Percentiles rank a stretch among this genome's conserved stretches.
phyloP scores from a whole-genome alignment of 2,329 filamentous ascomycete genomes.

The Penicillium decumbens region DNA sequence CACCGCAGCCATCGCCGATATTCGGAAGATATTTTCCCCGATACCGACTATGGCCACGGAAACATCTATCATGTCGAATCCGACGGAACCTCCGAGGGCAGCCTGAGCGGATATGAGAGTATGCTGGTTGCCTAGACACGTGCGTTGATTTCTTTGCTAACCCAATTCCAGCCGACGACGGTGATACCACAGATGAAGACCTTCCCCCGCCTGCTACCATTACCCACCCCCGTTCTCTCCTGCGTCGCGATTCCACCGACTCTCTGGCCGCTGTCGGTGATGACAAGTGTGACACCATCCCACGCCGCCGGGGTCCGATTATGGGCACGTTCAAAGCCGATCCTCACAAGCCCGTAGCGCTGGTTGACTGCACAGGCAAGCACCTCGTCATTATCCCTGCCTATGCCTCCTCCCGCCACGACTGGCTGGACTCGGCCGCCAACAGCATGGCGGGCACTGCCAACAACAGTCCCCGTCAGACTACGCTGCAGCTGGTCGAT shows the following conservation, averaged over 20 bases:
- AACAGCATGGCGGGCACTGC: conserved; percentile 42
- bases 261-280: conserved; percentile 44
- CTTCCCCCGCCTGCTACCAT: conserved; percentile 47
- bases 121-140: conserved; percentile 36
- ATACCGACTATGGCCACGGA: conserved; percentile 38
- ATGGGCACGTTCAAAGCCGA: conserved; percentile 48
- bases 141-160: conserved; percentile 43
- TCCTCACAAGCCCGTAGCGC: conserved; percentile 45
- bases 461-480: conserved; percentile 41
- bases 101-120: conserved; percentile 57
- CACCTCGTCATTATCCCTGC: conserved; percentile 47
- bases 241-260: conserved; percentile 47
- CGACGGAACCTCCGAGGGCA: conserved; percentile 30
- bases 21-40: conserved; percentile 38
- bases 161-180: conserved; percentile 50
- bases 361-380: conserved; percentile 47
- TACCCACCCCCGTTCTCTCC: conserved; percentile 47
- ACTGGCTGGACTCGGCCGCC: conserved; percentile 43
- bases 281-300: conserved; percentile 30
- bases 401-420: conserved; percentile 44
- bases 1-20: conserved; percentile 28
- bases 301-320: conserved; percentile 43
- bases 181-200: conserved; percentile 59
- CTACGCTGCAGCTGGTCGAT: conserved; percentile 38
- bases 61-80: conserved; percentile 46